Evolutionary conservation across 1,284 basidiomycete genomes (phyloP), one percentile per base, ranked within the genome.

Genomic region (Ceratobasidium sp.): DNA sequence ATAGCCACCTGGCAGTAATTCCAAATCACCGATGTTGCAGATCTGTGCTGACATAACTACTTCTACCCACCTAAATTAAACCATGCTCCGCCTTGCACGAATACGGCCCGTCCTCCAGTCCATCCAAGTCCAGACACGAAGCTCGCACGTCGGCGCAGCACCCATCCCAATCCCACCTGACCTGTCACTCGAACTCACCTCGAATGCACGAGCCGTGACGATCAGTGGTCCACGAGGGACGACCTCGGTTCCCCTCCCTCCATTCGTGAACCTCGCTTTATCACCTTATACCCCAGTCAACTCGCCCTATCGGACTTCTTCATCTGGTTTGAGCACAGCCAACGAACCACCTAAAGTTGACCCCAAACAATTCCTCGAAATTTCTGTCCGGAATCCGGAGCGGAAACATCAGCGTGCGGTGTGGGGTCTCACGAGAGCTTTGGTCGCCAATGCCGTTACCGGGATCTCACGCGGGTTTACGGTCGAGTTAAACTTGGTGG

Each of bases 401-500:
- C 76, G 86, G 54, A 93, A 94, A 79, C 80, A 86, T 57, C 94
- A 97, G 78, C 85, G 92, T 45, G 86, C 90, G 56, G 89, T 94
- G 82, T 99, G 96, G 96, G 96, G 96, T 12, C 86, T 93, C 47
- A 96, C 94, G 1, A 88, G 96, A 55, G 91, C 94, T 0, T 84
- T 96, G 70, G 89, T 98, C 76, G 82, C 85, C 73, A 99, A 99
- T 77, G 96, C 96, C 17, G 86, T 98, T 72, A 83, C 83, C 17
- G 97, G 97, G 57, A 95, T 98, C 80, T 90, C 92, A 0, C 85
- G 90, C 72, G 96, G 96, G 1, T 98, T 94, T 80, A 85, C 84
- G 0, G 84, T 93, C 7, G 88, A 92, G 13, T 79, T 99, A 22
- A 89, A 90, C 73, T 86, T 99, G 69, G 96, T 98, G 70, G 97